Evolutionary conservation across 2,329 filamentous ascomycete species (phyloP).

Genomic region (Cladosporium oxysporum): DNA sequence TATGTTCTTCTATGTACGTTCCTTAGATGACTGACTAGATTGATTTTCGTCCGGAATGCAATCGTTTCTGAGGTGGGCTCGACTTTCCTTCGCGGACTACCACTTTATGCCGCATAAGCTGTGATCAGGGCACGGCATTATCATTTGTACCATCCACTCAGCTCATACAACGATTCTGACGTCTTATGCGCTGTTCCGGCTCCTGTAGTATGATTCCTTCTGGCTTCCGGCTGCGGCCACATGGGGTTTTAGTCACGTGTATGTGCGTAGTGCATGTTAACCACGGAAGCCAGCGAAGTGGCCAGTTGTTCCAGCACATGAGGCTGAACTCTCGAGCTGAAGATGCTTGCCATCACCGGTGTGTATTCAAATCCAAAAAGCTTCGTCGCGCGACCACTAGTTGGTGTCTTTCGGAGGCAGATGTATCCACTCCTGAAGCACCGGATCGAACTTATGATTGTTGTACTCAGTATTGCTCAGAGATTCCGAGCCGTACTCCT

Average conservation of each 20-base stretch:
- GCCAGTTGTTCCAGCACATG: background rate
- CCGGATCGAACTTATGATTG: slow-evolving; percentile 43
- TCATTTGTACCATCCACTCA: background rate
- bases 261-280: no score
- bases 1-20: background rate
- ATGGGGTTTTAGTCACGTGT: background rate
- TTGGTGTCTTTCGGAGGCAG: slow-evolving; percentile 3
- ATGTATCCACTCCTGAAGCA: slow-evolving; percentile 36
- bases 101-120: background rate
- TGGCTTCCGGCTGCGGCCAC: background rate
- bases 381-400: background rate
- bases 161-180: background rate
- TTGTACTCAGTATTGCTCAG: slow-evolving; percentile 51
- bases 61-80: background rate
- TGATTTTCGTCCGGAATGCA: background rate
- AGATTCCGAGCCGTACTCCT: slow-evolving; percentile 56
- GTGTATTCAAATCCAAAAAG: background rate
- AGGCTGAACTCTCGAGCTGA: background rate
- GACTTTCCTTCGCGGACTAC: background rate
- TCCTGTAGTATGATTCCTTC: background rate
- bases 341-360: no score
- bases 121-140: background rate
- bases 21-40: background rate
- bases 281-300: no score
- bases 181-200: no score